A percentile compares a stretch with the other conserved stretches of the same genome.
These are phyloP conservation scores for Cladosporium austrohemisphaericum DNA, from an alignment of 2,329 filamentous ascomycete genomes.

Conservation along the genomic window DNA sequence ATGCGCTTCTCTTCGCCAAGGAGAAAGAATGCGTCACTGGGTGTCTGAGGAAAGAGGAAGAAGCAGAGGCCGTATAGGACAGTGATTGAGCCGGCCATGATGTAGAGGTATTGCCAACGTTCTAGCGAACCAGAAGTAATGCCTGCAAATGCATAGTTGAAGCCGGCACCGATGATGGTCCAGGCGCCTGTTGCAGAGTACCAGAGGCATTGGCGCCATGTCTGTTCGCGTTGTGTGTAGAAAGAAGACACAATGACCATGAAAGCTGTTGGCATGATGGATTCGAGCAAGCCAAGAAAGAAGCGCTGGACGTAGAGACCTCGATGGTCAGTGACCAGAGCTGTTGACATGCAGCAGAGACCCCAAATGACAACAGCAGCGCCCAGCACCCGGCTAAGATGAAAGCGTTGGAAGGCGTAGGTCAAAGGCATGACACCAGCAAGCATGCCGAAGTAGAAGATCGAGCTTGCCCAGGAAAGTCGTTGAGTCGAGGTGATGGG, in stretches of 20 bases:
- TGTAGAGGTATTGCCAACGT: slow-evolving; percentile 23
- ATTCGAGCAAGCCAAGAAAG: slow-evolving; percentile 55
- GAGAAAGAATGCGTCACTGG: slow-evolving; percentile 51
- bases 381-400: slow-evolving; percentile 62
- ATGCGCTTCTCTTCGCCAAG: slow-evolving; percentile 48
- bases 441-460: slow-evolving; percentile 80
- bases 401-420: slow-evolving; percentile 65
- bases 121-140: slow-evolving; percentile 37
- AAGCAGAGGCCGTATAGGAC: slow-evolving; percentile 57
- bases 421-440: slow-evolving; percentile 71
- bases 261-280: slow-evolving; percentile 54
- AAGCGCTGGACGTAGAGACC: slow-evolving; percentile 48
- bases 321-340: slow-evolving; percentile 28
- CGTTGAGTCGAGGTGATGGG: slow-evolving; percentile 62
- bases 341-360: slow-evolving; percentile 59
- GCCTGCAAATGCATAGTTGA: slow-evolving; percentile 46
- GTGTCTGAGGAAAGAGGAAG: slow-evolving; percentile 56
- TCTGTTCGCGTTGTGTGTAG: slow-evolving; percentile 41
- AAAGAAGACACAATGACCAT: slow-evolving; percentile 49
- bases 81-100: slow-evolving; percentile 53
- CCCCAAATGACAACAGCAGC: slow-evolving; percentile 63
- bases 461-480: slow-evolving; percentile 71
- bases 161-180: slow-evolving; percentile 43
- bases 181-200: slow-evolving; percentile 28
- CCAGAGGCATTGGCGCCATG: slow-evolving; percentile 30